phyloP scores from a whole-genome alignment of 495 filamentous ascomycete species.

The Penicillium desertorum region DNA sequence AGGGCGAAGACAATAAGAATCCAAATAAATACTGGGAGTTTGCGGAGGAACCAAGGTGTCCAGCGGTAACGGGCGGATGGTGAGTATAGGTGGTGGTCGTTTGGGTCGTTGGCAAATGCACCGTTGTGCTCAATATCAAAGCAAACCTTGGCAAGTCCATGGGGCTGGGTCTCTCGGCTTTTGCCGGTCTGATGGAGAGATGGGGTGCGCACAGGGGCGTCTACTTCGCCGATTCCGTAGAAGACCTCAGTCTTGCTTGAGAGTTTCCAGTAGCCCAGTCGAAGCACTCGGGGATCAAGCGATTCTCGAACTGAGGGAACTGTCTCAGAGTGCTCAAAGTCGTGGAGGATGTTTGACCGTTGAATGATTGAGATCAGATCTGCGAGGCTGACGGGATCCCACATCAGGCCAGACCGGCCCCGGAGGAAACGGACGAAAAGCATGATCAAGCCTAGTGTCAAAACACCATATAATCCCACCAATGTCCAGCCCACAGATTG shows the following conservation, averaged over 20 bases:
- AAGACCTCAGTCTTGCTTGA: conserved; percentile 59
- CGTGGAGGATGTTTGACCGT: conserved; percentile 70
- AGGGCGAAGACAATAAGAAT: conserved; percentile 61
- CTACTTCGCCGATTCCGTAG: conserved; percentile 64
- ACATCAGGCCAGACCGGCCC: conserved; percentile 70
- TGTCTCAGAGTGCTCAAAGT: conserved; percentile 62
- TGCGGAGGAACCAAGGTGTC: conserved; percentile 76
- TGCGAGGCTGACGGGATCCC: conserved; percentile 79
- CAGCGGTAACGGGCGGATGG: conserved; percentile 59
- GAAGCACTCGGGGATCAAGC: conserved; percentile 54
- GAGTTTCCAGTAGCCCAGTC: conserved; percentile 80
- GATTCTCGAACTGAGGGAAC: conserved; percentile 47
- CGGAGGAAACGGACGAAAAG: conserved; percentile 51
- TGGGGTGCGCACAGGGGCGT: conserved; percentile 54
- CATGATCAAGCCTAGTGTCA: conserved; percentile 58
- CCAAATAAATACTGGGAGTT: conserved; percentile 61
- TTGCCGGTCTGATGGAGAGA: conserved; percentile 48
- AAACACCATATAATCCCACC: conserved; percentile 67
- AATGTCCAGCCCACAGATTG: conserved; percentile 76
- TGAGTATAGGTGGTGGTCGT: conserved; percentile 46
- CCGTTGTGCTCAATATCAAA: conserved; percentile 47
- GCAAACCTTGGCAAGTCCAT: conserved; percentile 33
- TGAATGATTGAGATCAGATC: conserved; percentile 75
- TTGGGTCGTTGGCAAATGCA: conserved; percentile 31
- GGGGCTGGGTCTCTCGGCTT: conserved; percentile 32